Evolutionary conservation across 169 alveolate species (phyloP).

Genomic region (Plasmodium fragile): DNA sequence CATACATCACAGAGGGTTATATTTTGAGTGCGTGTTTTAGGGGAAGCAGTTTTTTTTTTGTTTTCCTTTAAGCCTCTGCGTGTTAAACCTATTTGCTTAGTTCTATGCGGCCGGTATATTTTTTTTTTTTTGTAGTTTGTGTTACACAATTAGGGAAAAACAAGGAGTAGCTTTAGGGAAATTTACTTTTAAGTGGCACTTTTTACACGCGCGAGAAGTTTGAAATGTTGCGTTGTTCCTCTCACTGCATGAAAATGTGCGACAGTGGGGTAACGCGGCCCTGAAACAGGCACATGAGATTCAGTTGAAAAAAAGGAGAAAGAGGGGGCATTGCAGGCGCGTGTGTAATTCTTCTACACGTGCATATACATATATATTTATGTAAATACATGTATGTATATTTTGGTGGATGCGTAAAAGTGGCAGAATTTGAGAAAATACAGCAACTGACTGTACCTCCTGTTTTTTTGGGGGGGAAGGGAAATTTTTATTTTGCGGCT

Average conservation of each 20-base stretch:
- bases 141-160: neutral
- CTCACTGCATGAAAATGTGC: neutral
- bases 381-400: conserved; percentile 1
- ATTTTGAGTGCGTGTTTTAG: neutral
- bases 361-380: neutral
- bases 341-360: neutral
- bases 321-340: neutral
- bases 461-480: neutral
- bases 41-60: conserved; percentile 6
- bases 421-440: neutral
- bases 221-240: neutral
- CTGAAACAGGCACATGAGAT: neutral
- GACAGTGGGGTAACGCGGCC: neutral
- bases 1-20: neutral
- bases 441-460: neutral
- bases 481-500: neutral
- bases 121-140: neutral
- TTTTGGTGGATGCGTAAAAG: neutral
- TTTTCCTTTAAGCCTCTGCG: neutral
- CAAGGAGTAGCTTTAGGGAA: neutral
- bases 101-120: neutral
- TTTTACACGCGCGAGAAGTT: neutral
- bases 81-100: neutral
- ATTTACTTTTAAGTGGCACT: neutral
- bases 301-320: neutral